These are phyloP conservation scores for Melampsora larici-populina DNA, from an alignment of 1,284 basidiomycete species.

Conservation along the genomic window DNA sequence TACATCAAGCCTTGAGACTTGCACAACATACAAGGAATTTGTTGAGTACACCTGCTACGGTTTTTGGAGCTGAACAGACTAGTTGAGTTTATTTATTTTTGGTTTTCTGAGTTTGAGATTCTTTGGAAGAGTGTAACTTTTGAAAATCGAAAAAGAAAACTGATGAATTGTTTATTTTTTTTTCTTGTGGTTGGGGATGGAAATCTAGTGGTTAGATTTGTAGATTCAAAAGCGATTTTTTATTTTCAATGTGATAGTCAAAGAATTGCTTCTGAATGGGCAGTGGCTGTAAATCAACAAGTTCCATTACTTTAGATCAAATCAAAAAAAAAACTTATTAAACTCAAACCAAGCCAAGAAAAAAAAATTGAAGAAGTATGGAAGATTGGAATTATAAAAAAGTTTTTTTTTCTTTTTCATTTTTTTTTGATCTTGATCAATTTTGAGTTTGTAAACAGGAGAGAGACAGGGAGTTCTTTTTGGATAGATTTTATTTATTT, in stretches of 20 bases:
- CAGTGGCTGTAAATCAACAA: constrained; percentile 40
- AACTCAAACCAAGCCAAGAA: background rate
- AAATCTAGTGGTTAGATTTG: constrained; percentile 32
- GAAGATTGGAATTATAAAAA: too few species aligned
- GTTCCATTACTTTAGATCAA: constrained; percentile 21
- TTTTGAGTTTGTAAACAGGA: too few species aligned
- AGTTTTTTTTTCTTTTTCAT: too few species aligned
- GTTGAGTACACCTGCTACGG: constrained; percentile 29
- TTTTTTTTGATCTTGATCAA: too few species aligned
- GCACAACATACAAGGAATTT: constrained; percentile 31
- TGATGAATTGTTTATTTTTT: too few species aligned
- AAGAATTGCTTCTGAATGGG: constrained; percentile 32
- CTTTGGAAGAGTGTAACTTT: background rate
- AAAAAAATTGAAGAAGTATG: too few species aligned
- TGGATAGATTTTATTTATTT: too few species aligned
- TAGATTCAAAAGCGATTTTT: constrained; percentile 31
- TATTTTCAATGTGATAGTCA: constrained; percentile 41
- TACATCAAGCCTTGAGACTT: constrained; percentile 37
- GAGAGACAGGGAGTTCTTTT: too few species aligned
- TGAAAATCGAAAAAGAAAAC: background rate
- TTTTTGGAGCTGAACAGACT: constrained; percentile 38
- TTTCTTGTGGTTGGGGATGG: too few species aligned
- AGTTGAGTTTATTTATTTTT: constrained; percentile 6
- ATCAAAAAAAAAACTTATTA: too few species aligned
- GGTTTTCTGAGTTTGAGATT: too few species aligned